A percentile compares a stretch with the other conserved stretches of the same genome.
Conservation (phyloP, 2,329 filamentous ascomycete species). For the Cladophialophora bantiana region DNA sequence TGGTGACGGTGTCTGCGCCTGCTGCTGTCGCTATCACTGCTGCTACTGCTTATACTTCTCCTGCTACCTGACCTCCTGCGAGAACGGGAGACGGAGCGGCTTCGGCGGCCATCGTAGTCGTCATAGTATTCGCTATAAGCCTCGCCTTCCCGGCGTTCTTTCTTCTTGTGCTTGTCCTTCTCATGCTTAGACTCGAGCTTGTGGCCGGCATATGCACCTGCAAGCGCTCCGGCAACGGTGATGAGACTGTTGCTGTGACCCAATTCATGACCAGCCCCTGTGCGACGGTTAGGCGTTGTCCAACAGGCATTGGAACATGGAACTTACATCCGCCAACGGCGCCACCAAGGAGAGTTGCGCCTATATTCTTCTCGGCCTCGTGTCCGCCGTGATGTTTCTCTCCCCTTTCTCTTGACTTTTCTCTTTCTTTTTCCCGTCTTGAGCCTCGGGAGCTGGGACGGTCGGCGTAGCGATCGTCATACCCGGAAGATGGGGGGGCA, state of each 20-base stretch:
- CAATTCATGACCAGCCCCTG: slow-evolving; percentile 38
- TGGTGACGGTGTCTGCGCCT: slow-evolving; percentile 32
- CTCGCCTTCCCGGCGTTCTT: slow-evolving; percentile 25
- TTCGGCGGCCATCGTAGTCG: slow-evolving; percentile 21
- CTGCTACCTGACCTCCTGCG: slow-evolving; percentile 26
- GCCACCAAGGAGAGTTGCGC: slow-evolving; percentile 48
- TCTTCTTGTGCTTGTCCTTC: slow-evolving; percentile 34
- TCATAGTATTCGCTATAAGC: slow-evolving; percentile 28
- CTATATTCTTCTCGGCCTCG: slow-evolving; percentile 47
- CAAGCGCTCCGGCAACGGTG: slow-evolving; percentile 32
- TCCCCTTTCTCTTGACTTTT: slow-evolving; percentile 23
- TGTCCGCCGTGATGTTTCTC: slow-evolving; percentile 36
- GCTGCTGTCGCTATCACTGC: slow-evolving; percentile 34
- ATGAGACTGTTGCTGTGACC: slow-evolving; percentile 33
- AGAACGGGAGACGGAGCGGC: slow-evolving; percentile 26
- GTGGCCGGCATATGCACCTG: slow-evolving; percentile 38
- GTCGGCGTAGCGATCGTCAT: slow-evolving; percentile 28
- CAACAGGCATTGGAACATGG: not conserved
- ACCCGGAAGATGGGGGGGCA: slow-evolving; percentile 18
- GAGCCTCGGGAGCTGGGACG: slow-evolving; percentile 30
- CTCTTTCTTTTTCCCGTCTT: slow-evolving; percentile 26
- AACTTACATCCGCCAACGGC: slow-evolving; percentile 46
- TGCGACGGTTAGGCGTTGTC: not conserved
- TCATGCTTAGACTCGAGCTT: slow-evolving; percentile 38
- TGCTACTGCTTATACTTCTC: slow-evolving; percentile 28